Evolutionary conservation across 345 rosid genomes (phyloP).

Genomic region (Euphorbia lathyris): DNA sequence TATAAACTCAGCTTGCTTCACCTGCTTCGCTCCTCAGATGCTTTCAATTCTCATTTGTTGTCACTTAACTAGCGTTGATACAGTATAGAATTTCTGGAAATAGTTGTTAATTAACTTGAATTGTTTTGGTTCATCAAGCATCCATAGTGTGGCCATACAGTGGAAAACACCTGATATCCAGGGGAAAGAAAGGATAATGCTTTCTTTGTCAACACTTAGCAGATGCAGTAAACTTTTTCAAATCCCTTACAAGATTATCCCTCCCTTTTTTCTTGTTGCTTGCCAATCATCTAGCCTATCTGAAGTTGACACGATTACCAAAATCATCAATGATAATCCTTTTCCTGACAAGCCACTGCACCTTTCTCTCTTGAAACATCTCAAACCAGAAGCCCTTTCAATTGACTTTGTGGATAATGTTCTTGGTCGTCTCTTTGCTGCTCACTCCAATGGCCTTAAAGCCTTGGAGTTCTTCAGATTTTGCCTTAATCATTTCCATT

Average conservation of each 20-base stretch:
- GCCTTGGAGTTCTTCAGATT: slow-evolving; percentile 77
- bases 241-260: neutral
- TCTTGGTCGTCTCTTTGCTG: slow-evolving; percentile 82
- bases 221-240: neutral
- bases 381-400: slow-evolving; percentile 40
- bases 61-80: too few species aligned
- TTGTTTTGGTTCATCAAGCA: neutral
- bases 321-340: slow-evolving; percentile 68
- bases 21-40: too few species aligned
- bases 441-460: slow-evolving; percentile 85
- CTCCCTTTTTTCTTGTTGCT: neutral
- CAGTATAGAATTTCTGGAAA: too few species aligned
- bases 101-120: too few species aligned
- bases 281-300: neutral
- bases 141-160: neutral
- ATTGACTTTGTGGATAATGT: slow-evolving; percentile 47
- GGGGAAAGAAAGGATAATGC: neutral
- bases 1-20: too few species aligned
- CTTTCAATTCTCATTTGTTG: too few species aligned
- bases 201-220: neutral
- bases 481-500: slow-evolving; percentile 34
- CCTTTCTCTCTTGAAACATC: slow-evolving; percentile 40
- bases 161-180: neutral
- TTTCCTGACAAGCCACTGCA: slow-evolving; percentile 61
- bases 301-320: slow-evolving; percentile 49